Conservation (phyloP, 768 basidiomycete genomes). For the Hydnum rufescens region DNA sequence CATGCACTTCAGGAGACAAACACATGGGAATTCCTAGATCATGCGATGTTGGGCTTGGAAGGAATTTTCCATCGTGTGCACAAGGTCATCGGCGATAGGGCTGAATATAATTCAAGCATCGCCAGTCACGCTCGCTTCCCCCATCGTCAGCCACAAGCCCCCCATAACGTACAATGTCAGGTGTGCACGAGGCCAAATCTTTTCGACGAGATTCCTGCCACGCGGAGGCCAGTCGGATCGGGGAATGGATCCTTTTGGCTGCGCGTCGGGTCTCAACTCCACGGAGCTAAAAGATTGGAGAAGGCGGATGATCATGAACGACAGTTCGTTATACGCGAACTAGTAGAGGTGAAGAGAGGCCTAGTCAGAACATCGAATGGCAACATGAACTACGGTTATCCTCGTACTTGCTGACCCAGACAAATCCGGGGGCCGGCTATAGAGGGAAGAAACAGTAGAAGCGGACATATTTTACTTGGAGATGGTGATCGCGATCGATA, state of each 20-base stretch:
- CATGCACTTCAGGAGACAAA: no score
- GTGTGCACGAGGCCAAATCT: slow-evolving; percentile 7
- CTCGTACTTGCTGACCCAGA: slow-evolving; percentile 17
- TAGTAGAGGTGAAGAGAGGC: slow-evolving; percentile 10
- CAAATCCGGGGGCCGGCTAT: slow-evolving; percentile 32
- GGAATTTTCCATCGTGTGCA: no score
- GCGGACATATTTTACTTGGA: background rate
- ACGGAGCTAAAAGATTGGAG: slow-evolving; percentile 38
- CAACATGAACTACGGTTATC: background rate
- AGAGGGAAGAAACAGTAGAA: background rate
- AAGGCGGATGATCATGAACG: slow-evolving; percentile 41
- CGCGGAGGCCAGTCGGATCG: background rate
- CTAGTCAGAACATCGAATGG: background rate
- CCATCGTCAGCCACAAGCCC: slow-evolving; percentile 1
- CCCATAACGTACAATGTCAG: slow-evolving; percentile 6
- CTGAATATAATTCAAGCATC: no score
- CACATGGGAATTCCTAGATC: no score
- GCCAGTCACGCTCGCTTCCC: background rate
- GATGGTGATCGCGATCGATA: background rate
- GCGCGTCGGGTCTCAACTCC: slow-evolving; percentile 28
- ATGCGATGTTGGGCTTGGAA: no score
- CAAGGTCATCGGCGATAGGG: no score
- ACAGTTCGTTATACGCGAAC: slow-evolving; percentile 30
- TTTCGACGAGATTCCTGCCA: slow-evolving; percentile 5
- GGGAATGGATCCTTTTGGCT: slow-evolving; percentile 44